Base-by-base conservation (phyloP, 441 rosid species). In the Adansonia grandidieri region DNA sequence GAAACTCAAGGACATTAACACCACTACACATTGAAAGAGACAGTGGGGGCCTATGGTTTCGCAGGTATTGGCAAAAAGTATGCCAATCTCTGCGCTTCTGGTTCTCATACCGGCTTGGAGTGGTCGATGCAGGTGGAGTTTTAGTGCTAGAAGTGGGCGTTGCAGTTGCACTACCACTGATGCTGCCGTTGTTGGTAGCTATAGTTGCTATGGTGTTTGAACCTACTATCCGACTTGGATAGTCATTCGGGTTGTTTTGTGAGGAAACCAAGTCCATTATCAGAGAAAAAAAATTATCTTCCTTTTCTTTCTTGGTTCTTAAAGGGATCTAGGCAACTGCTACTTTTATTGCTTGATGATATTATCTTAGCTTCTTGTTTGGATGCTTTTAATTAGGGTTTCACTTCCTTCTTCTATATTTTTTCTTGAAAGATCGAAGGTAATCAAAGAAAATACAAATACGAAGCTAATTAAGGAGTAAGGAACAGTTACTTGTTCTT, bases 31-130 rank as follows among this genome's bases (percentile, higher is more conserved):
- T 82, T 17, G 90, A 77, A 10, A 91, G 89, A 4, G 92, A 80
- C 54, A 93, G 89, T 0, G 96, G 97, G 0, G 97, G 96, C 73
- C 91, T 81, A 84, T 93, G 92, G 79, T 93, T 93, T 61, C 94
- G 78, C 1, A 93, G 83, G 83, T 93, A 93, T 79, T 93, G 97
- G 69, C 96, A 90, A 85, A 93, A 93, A 22, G 97, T 93, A 84
- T 93, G 90, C 97, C 97, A 93, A 86, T 93, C 97, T 51, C 97
- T 80, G 40, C 97, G 77, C 84, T 93, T 93, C 68, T 93, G 97
- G 81, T 90, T 91, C 86, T 91, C 96, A 45, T 93, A 93, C 53
- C 97, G 90, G 85, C 94, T 90, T 3, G 90, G 89, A 0, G 93
- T 82, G 9, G 85, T 45, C 10, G 88, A 24, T 14, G 69, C 60